phyloP scores from a whole-genome alignment of 2,329 filamentous ascomycete species.

The Trichoderma semiorbis region DNA sequence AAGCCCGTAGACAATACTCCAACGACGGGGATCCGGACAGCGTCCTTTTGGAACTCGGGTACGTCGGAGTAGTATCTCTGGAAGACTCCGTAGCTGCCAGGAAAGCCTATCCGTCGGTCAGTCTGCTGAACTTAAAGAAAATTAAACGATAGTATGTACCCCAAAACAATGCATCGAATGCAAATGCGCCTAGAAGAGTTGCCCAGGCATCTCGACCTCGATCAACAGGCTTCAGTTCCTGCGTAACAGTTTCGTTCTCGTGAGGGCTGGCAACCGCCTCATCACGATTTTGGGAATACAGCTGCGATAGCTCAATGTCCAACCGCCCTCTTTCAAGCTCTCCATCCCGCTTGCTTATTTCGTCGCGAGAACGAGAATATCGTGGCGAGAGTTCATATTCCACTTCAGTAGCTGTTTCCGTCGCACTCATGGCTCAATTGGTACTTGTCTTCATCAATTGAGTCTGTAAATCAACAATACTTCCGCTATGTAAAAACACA shows the following conservation, averaged over 20 bases:
- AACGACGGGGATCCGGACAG: constrained; percentile 25
- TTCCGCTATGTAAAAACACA: background rate
- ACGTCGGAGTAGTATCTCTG: constrained; percentile 29
- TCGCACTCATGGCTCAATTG: background rate
- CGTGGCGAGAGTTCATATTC: background rate
- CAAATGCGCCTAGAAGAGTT: constrained; percentile 24
- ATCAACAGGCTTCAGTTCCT: constrained; percentile 24
- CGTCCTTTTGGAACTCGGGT: constrained; percentile 24
- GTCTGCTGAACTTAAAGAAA: accelerated
- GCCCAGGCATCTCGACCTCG: constrained; percentile 24
- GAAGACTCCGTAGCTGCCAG: constrained; percentile 29
- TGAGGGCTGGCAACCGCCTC: background rate
- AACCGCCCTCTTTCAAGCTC: background rate
- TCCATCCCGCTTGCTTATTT: background rate
- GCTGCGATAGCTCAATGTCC: background rate
- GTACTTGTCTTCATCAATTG: background rate
- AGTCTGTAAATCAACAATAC: background rate
- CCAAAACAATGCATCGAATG: constrained; percentile 27
- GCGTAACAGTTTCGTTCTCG: background rate
- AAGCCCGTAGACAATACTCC: constrained; percentile 28
- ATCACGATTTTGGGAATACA: background rate
- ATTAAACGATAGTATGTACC: background rate
- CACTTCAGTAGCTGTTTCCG: background rate
- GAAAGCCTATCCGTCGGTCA: constrained; percentile 22
- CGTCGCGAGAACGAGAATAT: background rate